Conservation (phyloP, 1,284 basidiomycete genomes). For the Athelia sp. region DNA sequence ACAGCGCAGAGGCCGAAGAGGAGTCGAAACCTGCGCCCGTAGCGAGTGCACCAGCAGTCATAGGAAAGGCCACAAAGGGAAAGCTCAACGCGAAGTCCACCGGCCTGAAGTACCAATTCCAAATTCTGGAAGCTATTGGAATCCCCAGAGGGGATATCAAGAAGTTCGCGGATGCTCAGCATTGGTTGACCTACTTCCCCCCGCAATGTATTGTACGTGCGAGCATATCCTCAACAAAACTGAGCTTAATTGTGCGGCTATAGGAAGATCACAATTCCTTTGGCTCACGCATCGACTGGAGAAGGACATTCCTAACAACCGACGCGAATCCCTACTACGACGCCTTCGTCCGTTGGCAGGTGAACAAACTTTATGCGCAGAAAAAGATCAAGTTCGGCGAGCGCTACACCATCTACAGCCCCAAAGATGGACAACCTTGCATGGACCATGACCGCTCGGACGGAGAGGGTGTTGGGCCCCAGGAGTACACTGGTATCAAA, state of each 20-base stretch:
- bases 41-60: constrained; percentile 38
- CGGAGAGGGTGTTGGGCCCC: constrained; percentile 93
- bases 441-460: constrained; percentile 99
- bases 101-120: constrained; percentile 96
- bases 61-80: constrained; percentile 91
- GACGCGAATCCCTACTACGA: constrained; percentile 98
- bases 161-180: constrained; percentile 88
- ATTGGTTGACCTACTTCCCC: constrained; percentile 96
- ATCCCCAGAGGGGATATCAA: constrained; percentile 90
- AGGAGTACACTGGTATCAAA: constrained; percentile 95
- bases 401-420: constrained; percentile 98
- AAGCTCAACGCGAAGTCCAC: constrained; percentile 94
- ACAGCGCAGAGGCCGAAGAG: constrained; percentile 46
- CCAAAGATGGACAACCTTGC: constrained; percentile 99
- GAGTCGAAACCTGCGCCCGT: constrained; percentile 33
- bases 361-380: constrained; percentile 85
- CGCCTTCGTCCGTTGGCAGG: constrained; percentile 97
- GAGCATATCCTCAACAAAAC: constrained; percentile 6
- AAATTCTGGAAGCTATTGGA: constrained; percentile 95
- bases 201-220: constrained; percentile 81
- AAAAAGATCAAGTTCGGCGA: constrained; percentile 98
- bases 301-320: constrained; percentile 92
- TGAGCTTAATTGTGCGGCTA: background rate
- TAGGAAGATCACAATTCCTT: constrained; percentile 82
- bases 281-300: constrained; percentile 97